Evolutionary conservation across 352 stramenopile species (phyloP).

Genomic region (Phytophthora agathidicida): DNA sequence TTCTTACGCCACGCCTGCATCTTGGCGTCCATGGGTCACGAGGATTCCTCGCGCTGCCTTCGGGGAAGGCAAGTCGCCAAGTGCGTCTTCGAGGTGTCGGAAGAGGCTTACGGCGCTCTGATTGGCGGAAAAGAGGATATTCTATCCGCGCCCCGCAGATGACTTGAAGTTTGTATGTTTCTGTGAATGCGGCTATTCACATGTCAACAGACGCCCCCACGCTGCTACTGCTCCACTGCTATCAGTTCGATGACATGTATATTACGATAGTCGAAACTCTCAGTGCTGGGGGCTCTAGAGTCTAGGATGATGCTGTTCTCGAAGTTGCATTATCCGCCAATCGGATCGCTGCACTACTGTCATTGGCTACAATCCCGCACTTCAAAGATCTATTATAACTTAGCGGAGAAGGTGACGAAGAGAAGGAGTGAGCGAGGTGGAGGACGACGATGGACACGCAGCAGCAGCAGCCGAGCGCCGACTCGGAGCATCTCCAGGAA

Average conservation of each 20-base stretch:
- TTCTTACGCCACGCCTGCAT: conserved; percentile 67
- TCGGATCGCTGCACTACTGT: background rate
- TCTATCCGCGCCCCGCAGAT: conserved; percentile 9
- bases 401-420: conserved; percentile 14
- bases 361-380: conserved; percentile 12
- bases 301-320: conserved; percentile 3
- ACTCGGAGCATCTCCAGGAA: conserved; percentile 39
- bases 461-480: conserved; percentile 10
- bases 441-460: conserved; percentile 28
- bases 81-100: conserved; percentile 9
- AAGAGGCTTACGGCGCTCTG: conserved; percentile 6
- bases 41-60: background rate
- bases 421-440: background rate
- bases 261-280: too few species aligned
- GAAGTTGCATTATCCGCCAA: conserved; percentile 16
- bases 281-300: too few species aligned
- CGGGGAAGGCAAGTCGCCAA: conserved; percentile 14
- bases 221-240: too few species aligned
- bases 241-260: too few species aligned
- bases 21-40: conserved; percentile 61
- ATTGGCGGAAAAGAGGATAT: conserved; percentile 24
- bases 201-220: too few species aligned
- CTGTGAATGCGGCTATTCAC: background rate
- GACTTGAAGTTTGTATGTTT: conserved; percentile 19
- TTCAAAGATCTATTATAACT: conserved; percentile 31